Percentiles rank a stretch among this genome's conserved stretches.
phyloP scores from a whole-genome alignment of 1,284 basidiomycete species.

The Rhizopogon parksii region DNA sequence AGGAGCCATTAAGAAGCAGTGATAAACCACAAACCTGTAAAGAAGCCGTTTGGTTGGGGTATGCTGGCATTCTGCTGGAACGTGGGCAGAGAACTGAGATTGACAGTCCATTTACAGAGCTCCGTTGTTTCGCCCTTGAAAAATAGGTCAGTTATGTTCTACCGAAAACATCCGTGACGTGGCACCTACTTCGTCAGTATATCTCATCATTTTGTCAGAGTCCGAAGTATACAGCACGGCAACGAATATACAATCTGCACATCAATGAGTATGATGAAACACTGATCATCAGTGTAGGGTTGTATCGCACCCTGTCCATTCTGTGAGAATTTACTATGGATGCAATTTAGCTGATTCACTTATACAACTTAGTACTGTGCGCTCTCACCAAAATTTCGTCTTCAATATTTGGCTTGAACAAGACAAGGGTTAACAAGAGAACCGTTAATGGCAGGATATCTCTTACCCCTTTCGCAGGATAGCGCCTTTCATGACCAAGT shows the following conservation, averaged over 20 bases:
- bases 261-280: conserved; percentile 6
- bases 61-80: conserved; percentile 61
- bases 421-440: conserved; percentile 17
- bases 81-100: conserved; percentile 66
- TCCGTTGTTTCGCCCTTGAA: conserved; percentile 57
- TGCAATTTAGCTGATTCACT: conserved; percentile 15
- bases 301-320: conserved; percentile 46
- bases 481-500: conserved; percentile 75
- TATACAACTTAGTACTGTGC: conserved; percentile 6
- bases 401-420: conserved; percentile 59
- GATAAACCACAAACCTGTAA: conserved; percentile 48
- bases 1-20: not conserved
- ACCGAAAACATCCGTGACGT: conserved; percentile 11
- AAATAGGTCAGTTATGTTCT: conserved; percentile 14
- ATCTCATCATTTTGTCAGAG: conserved; percentile 65
- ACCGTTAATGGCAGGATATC: conserved; percentile 3
- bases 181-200: conserved; percentile 60
- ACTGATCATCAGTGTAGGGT: not conserved
- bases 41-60: conserved; percentile 58
- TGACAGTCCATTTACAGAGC: conserved; percentile 81
- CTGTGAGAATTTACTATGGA: conserved; percentile 66
- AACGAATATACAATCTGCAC: conserved; percentile 64
- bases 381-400: conserved; percentile 67
- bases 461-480: conserved; percentile 73
- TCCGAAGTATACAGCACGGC: conserved; percentile 74